Evolutionary conservation across 2,329 filamentous ascomycete species (phyloP).

Genomic region (Colletotrichum sp.): DNA sequence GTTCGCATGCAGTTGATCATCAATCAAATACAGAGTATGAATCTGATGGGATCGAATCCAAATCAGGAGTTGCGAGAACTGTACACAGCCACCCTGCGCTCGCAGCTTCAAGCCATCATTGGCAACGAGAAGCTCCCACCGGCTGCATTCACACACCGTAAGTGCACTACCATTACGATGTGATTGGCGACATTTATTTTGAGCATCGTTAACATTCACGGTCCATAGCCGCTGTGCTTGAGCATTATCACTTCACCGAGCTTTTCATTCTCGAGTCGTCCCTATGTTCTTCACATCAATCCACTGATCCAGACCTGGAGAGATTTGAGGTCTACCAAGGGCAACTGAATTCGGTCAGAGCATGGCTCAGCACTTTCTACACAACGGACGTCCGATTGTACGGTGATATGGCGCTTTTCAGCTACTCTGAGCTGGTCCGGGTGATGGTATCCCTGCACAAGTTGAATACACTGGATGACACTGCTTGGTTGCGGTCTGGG

Average conservation of each 20-base stretch:
- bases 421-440: not conserved
- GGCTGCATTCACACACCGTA: not conserved
- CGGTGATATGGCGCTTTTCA: accelerated
- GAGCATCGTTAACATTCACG: not conserved
- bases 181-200: not conserved
- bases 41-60: not conserved
- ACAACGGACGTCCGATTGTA: not conserved
- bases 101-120: not conserved
- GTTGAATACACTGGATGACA: not conserved
- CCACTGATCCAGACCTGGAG: not conserved
- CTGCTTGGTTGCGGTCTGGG: not conserved
- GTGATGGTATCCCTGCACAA: not conserved
- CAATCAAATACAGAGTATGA: not conserved
- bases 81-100: not conserved
- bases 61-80: not conserved
- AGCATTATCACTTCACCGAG: not conserved
- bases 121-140: not conserved
- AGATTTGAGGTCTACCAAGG: not conserved
- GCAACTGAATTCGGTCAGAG: not conserved
- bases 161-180: accelerated
- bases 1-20: not conserved
- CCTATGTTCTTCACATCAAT: not conserved
- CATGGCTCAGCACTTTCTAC: not conserved
- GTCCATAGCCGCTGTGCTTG: not conserved
- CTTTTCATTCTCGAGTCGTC: not conserved